These are phyloP conservation scores for Asterionellopsis glacialis DNA, from an alignment of 108 stramenopile species.

Conservation along the genomic window DNA sequence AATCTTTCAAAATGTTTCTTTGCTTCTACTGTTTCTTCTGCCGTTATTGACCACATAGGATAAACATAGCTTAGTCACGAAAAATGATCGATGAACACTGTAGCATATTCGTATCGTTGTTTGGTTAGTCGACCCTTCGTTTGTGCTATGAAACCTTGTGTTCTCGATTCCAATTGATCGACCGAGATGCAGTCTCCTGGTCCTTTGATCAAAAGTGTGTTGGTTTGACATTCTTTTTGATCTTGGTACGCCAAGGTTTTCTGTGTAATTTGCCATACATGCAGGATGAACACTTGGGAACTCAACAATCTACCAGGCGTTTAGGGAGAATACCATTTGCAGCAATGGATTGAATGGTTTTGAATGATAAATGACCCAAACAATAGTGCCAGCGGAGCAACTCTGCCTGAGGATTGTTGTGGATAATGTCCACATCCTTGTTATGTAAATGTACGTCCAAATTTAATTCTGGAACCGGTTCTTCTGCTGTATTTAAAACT, in stretches of 20 bases:
- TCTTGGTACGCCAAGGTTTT: conserved; percentile 20
- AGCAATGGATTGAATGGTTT: conserved; percentile 6
- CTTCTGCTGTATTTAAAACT: not conserved
- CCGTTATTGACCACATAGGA: not conserved
- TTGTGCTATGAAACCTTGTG: conserved; percentile 27
- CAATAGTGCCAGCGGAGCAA: conserved; percentile 22
- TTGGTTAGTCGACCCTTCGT: conserved; percentile 16
- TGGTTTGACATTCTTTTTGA: not conserved
- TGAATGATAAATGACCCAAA: conserved; percentile 18
- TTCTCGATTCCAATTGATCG: conserved; percentile 19
- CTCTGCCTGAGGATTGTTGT: not conserved
- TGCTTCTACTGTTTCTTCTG: conserved; percentile 8
- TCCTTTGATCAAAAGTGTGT: not conserved
- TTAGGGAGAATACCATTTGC: conserved; percentile 12
- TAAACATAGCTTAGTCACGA: conserved; percentile 8
- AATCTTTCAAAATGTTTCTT: conserved; percentile 8
- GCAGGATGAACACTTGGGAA: conserved; percentile 20
- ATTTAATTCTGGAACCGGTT: not conserved
- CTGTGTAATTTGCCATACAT: conserved; percentile 18
- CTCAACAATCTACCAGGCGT: conserved; percentile 5
- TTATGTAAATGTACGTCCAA: too few relatives aligned
- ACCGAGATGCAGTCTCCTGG: conserved; percentile 27
- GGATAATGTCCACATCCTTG: too few relatives aligned
- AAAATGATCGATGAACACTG: conserved; percentile 28
- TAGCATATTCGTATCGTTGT: conserved; percentile 8